Conservation (phyloP, 179 eudicot genomes). For the Amaranthus tricolor region DNA sequence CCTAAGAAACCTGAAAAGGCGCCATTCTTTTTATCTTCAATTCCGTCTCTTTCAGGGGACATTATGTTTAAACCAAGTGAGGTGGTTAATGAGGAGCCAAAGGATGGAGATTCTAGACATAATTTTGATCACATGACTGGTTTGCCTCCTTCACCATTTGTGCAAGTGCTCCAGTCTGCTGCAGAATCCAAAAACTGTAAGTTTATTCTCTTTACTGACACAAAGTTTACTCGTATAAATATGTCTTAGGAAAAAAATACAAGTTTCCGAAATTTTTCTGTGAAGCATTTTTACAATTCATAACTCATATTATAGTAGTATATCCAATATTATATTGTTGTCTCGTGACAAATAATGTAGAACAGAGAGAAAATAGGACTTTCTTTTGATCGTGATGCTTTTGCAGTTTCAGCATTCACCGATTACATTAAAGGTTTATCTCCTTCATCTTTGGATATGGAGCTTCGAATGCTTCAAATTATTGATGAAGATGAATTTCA, state of each 20-base stretch:
- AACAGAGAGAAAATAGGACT: background rate
- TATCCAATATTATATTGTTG: no score
- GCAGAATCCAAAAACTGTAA: constrained; percentile 62
- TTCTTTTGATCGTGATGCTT: background rate
- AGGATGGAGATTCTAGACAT: constrained; percentile 22
- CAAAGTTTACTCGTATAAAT: background rate
- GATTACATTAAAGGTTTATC: constrained; percentile 79
- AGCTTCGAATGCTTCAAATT: constrained; percentile 92
- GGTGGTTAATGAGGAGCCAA: constrained; percentile 42
- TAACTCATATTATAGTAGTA: no score
- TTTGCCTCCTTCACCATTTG: constrained; percentile 49
- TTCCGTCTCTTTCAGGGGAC: constrained; percentile 89
- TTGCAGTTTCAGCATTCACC: constrained; percentile 82
- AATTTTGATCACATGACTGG: constrained; percentile 26
- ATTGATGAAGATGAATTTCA: constrained; percentile 64
- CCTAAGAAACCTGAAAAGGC: constrained; percentile 95
- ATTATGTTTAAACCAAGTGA: constrained; percentile 58
- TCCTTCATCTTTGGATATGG: constrained; percentile 89
- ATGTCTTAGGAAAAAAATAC: no score
- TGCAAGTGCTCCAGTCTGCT: constrained; percentile 61
- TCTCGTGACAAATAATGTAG: no score
- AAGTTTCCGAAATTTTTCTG: no score
- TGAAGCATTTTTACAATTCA: no score
- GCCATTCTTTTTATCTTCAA: constrained; percentile 91
- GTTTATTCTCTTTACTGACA: constrained; percentile 24